A percentile compares a stretch with the other conserved stretches of the same genome.
phyloP scores from a whole-genome alignment of 495 filamentous ascomycete species.

The Tuber umbilicatum region DNA sequence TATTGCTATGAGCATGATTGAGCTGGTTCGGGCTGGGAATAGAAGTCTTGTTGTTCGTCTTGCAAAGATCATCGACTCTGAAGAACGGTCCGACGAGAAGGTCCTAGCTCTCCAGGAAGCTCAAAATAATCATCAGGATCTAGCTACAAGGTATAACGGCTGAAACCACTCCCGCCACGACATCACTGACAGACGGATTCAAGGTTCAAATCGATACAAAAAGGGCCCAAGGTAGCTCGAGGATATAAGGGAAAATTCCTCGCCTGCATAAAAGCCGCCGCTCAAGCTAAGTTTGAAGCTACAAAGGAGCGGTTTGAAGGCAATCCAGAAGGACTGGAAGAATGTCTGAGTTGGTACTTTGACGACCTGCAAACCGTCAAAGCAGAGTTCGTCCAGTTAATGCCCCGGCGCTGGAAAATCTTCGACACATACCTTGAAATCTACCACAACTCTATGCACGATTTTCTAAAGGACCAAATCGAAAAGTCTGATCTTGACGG shows the following conservation, averaged over 20 bases:
- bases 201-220: constrained; percentile 87
- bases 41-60: constrained; percentile 81
- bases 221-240: constrained; percentile 80
- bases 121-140: constrained; percentile 86
- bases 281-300: constrained; percentile 65
- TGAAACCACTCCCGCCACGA: neutral
- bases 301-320: constrained; percentile 67
- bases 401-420: constrained; percentile 97
- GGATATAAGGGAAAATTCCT: constrained; percentile 97
- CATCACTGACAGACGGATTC: neutral
- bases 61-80: constrained; percentile 84
- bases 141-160: constrained; percentile 54
- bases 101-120: constrained; percentile 88
- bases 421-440: constrained; percentile 81
- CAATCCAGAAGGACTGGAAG: constrained; percentile 76
- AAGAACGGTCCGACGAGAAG: constrained; percentile 90
- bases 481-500: constrained; percentile 63
- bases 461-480: constrained; percentile 72
- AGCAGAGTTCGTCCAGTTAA: constrained; percentile 76
- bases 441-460: constrained; percentile 91
- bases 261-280: constrained; percentile 65
- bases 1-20: constrained; percentile 83
- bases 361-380: constrained; percentile 90
- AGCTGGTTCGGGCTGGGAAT: constrained; percentile 74
- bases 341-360: constrained; percentile 89